Base-by-base conservation (phyloP, 2,329 filamentous ascomycete genomes). In the Cladobotryum protrusum region DNA sequence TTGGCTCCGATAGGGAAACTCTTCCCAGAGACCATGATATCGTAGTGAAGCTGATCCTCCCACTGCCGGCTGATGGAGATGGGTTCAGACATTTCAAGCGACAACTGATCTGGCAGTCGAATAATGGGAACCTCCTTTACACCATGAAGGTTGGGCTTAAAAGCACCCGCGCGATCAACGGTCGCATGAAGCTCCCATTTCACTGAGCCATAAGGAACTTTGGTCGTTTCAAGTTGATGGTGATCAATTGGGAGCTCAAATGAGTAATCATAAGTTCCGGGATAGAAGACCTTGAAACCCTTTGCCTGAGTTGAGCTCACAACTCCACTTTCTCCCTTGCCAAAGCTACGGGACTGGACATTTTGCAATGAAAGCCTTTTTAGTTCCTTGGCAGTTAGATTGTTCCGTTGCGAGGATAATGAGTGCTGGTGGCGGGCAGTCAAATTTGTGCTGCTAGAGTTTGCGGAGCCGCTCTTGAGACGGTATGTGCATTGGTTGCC, bases 1-100 rank as follows among this genome's bases (percentile, higher is more conserved):
- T 87, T 87, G 36, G 86, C 81, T 14, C 91, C 91, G 17, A 96
- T 79, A 0, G 91, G 89, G 53, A 96, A 96, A 1, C 90, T 95
- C 75, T 96, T 96, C 48, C 91, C 91, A 1, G 90, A 96, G 48
- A 96, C 95, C 64, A 96, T 85, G 58, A 96, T 96, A 61, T 96
- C 91, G 69, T 96, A 96, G 62, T 95, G 89, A 32, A 96, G 74
- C 62, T 96, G 91, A 58, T 96, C 90, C 64, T 96, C 91, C 91
- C 91, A 96, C 54, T 89, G 90, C 17, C 91, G 78, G 56, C 87
- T 92, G 61, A 96, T 96, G 11, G 90, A 92, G 60, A 96, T 96
- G 3, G 91, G 91, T 63, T 96, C 91, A 20, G 90, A 86, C 67
- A 89, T 89, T 67, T 96, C 91, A 19, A 96, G 74, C 0, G 90